Conservation (phyloP, 805 yeast genomes). For the Candida quercuum region DNA sequence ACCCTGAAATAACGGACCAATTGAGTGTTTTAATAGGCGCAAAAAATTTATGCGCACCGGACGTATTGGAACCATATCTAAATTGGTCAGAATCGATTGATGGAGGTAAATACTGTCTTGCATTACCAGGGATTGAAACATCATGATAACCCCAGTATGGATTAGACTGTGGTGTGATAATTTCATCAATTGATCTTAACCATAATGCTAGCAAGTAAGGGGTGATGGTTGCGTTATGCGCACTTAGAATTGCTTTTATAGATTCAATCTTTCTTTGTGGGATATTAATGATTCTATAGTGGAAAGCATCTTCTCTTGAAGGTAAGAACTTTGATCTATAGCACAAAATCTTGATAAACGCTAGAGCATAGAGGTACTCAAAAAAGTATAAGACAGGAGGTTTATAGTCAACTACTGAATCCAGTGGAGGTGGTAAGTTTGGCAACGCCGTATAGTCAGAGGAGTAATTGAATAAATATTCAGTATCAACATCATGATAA, state of each 20-base stretch:
- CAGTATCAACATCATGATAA: not conserved
- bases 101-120: constrained; percentile 12
- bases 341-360: constrained; percentile 3
- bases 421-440: constrained; percentile 15
- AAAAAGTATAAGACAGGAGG: constrained; percentile 12
- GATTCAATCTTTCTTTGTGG: constrained; percentile 1
- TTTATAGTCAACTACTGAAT: constrained; percentile 6
- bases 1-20: constrained; percentile 6
- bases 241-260: not conserved
- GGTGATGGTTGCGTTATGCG: constrained; percentile 10
- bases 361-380: constrained; percentile 6
- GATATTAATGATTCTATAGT: constrained; percentile 9
- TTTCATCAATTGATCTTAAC: constrained; percentile 12
- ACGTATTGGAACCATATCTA: constrained; percentile 17
- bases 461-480: constrained; percentile 9
- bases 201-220: constrained; percentile 16
- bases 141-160: constrained; percentile 9
- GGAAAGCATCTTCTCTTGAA: constrained; percentile 6
- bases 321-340: not conserved
- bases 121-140: constrained; percentile 15
- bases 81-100: constrained; percentile 6
- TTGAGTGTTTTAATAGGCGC: constrained; percentile 3
- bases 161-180: not conserved
- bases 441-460: constrained; percentile 7
- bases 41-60: constrained; percentile 15